Base-by-base conservation (phyloP, 129 eudicot species). In the Apium graveolens region DNA sequence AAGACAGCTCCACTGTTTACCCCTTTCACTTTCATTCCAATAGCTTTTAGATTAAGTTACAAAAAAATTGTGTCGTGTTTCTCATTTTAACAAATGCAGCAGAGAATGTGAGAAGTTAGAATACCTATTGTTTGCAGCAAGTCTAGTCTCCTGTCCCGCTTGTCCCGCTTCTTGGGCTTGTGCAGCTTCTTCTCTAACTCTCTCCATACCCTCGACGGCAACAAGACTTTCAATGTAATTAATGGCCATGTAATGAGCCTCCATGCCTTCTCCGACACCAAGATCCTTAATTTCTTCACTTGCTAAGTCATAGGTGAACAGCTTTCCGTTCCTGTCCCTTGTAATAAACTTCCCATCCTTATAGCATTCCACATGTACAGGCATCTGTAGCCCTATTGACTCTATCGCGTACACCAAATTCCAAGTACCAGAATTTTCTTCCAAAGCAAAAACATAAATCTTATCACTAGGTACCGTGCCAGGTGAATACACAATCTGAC, bases 171-270 rank as follows among this genome's bases (percentile, higher is more conserved):
- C 21, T 45, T 38, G 49, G 24, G 9, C 21, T 45, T 38, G 49
- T 39, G 9, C 38, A 44, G 32, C 77, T 12, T 14, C 77, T 73
- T 73, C 60, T 39, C 13, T 26, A 14, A 73, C 57, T 42, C 14
- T 31, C 11, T 73, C 34, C 57, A 73, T 42, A 24, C 35, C 39
- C 38, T 14, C 45, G 0, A 73, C 16, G 32, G 57, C 4, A 44
- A 73, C 77, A 73, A 73, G 77, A 44, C 77, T 73, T 39, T 73
- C 55, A 0, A 4, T 73, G 45, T 73, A 73, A 43, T 17, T 73
- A 44, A 14, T n/a, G 8, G 60, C 41, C 21, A 10, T 73, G 77
- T 73, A 73, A 21, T 45, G 48, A 73, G 31, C 35, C 48, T 43
- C 57, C 57, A 29, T 73, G 20, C 37, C 77, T 73, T 44, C 32